Conservation (phyloP, 352 stramenopile species). For the Elongisporangium anandrum region DNA sequence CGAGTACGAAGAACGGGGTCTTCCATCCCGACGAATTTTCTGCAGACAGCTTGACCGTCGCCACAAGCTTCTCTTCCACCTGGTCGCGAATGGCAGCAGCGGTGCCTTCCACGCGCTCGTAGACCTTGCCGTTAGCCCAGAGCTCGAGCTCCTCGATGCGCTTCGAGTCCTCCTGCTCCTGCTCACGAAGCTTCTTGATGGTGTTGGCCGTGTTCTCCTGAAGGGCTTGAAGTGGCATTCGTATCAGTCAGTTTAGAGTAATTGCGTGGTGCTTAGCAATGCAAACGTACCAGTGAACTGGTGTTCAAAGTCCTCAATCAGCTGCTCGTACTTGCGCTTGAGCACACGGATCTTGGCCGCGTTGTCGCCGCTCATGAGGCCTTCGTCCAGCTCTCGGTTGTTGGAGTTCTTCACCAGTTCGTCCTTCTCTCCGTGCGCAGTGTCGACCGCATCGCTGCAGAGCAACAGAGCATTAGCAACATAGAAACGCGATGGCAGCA, state of each 20-base stretch:
- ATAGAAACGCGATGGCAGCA: background rate
- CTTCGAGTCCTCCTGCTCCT: constrained; percentile 60
- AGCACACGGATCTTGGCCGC: constrained; percentile 61
- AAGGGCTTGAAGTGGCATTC: constrained; percentile 19
- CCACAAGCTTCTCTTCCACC: constrained; percentile 61
- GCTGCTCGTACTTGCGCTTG: constrained; percentile 74
- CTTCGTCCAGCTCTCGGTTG: constrained; percentile 41
- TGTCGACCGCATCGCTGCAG: constrained; percentile 61
- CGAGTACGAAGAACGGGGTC: constrained; percentile 74
- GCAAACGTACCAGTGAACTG: constrained; percentile 44
- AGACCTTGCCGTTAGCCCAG: constrained; percentile 58
- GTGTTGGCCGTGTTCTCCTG: constrained; percentile 83
- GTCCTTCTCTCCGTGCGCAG: constrained; percentile 33
- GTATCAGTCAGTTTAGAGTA: background rate
- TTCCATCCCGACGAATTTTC: constrained; percentile 77
- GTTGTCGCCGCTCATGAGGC: constrained; percentile 44
- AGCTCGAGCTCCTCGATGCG: constrained; percentile 68
- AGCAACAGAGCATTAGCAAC: constrained; percentile 7
- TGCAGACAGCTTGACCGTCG: constrained; percentile 68
- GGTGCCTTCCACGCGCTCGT: constrained; percentile 49
- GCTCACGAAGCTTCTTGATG: constrained; percentile 73
- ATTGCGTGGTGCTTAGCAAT: background rate
- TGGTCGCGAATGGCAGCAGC: constrained; percentile 60
- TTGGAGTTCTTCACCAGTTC: constrained; percentile 61
- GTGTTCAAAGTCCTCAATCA: constrained; percentile 84